Conservation (phyloP, 2,329 filamentous ascomycete genomes). For the Aspergillus sp. region DNA sequence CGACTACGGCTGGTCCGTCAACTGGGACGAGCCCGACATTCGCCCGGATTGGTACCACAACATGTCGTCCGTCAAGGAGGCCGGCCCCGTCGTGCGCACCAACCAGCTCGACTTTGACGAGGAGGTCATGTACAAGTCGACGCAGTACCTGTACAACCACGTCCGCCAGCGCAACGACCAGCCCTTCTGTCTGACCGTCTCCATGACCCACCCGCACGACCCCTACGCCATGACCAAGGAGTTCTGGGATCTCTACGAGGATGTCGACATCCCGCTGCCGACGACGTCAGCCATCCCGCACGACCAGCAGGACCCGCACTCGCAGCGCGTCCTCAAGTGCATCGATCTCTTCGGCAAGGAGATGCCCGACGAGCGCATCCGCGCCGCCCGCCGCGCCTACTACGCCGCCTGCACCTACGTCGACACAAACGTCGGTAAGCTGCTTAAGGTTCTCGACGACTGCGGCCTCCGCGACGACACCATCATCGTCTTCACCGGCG, state of each 20-base stretch:
- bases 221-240: constrained; percentile 92
- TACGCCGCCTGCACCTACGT: constrained; percentile 93
- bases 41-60: constrained; percentile 96
- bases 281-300: constrained; percentile 69
- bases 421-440: constrained; percentile 83
- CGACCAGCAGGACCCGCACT: constrained; percentile 81
- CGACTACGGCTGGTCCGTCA: constrained; percentile 91
- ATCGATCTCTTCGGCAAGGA: constrained; percentile 83
- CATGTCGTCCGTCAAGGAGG: constrained; percentile 87
- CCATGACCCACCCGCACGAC: constrained; percentile 90
- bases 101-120: constrained; percentile 97
- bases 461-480: constrained; percentile 81
- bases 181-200: constrained; percentile 87
- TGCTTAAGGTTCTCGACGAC: constrained; percentile 73
- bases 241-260: constrained; percentile 91
- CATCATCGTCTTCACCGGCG: constrained; percentile 86
- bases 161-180: constrained; percentile 74
- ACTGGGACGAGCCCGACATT: constrained; percentile 81
- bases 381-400: constrained; percentile 80
- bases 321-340: constrained; percentile 79
- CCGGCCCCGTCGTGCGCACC: constrained; percentile 81
- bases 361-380: constrained; percentile 81
- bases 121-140: constrained; percentile 89
- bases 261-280: constrained; percentile 80
- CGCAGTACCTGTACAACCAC: constrained; percentile 86